Evolutionary conservation across 331 rosid genomes (phyloP), one percentile per base, ranked within the genome.

Genomic region (Erythrophleum ivorense): DNA sequence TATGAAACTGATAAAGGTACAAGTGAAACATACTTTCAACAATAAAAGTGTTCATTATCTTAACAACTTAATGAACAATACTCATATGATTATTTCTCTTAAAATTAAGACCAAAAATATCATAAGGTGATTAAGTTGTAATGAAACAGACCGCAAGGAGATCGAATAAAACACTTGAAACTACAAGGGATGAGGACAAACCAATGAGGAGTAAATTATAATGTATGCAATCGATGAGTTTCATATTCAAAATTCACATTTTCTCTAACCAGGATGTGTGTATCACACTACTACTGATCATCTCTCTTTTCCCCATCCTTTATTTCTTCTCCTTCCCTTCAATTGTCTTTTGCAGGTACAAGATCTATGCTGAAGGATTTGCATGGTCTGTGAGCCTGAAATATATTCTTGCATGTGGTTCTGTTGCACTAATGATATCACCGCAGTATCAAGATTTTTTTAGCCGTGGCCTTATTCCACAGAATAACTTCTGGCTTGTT

Each of bases 331-430:
- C 59, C 43, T 71, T 29, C 43, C 19, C 65, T 49, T 48, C 3
- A 43, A n/a, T 36, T 19, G 38, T 73, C 41, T 50, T 74, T 71
- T 85, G 82, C 82, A 95, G 98, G 79, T 93, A 93, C 80, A 95
- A 95, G 89, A 95, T 95, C 72, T 93, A 95, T 78, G 99, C 98
- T 2, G 99, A 95, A 95, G 99, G 99, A 84, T 95, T 85, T 85
- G 99, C 98, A 82, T 95, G 99, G 99, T 95, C 99, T 19, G 99
- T 95, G 86, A 95, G 99, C 88, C 83, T 95, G 80, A 95, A 95
- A 82, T 95, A 95, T 80, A 95, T 95, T 64, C 86, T 95, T 19
- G 84, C 99, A 4, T 95, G 99, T 80, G 97, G 97, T 72, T 95
- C 98, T 73, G 90, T 91, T 84, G 38, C 99, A 13, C 80, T 93